Evolutionary conservation across 1,284 basidiomycete genomes (phyloP).

Genomic region (Ustilago shanxiensis): DNA sequence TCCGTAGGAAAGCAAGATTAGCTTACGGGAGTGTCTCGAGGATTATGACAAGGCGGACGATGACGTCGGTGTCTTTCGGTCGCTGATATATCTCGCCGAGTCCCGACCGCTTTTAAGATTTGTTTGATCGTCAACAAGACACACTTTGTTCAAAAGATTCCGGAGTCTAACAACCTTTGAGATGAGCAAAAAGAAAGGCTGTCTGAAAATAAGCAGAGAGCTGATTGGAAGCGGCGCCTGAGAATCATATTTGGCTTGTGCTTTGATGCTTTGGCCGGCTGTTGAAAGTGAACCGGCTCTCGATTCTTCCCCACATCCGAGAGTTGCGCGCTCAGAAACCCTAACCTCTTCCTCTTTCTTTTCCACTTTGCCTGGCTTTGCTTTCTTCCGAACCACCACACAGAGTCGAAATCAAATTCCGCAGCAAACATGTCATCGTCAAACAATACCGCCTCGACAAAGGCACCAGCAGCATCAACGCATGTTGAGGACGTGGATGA

Average conservation of each 20-base stretch:
- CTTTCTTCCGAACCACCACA: background rate
- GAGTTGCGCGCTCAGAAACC: background rate
- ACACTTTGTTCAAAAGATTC: background rate
- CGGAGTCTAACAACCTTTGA: background rate
- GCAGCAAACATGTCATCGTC: slow-evolving; percentile 19
- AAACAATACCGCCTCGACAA: slow-evolving; percentile 17
- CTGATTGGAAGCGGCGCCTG: slow-evolving; percentile 13
- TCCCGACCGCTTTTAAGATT: background rate
- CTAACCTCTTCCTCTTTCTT: background rate
- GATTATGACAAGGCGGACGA: background rate
- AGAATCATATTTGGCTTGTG: too few species aligned
- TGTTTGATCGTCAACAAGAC: background rate
- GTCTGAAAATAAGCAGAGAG: slow-evolving; percentile 8
- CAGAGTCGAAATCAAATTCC: background rate
- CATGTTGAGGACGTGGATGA: slow-evolving; percentile 58
- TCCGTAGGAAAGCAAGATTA: too few species aligned
- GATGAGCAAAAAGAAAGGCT: background rate
- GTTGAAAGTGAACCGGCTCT: slow-evolving; percentile 39
- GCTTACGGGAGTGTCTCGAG: too few species aligned
- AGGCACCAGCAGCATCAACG: slow-evolving; percentile 23
- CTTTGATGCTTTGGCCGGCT: slow-evolving; percentile 16
- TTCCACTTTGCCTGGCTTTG: background rate
- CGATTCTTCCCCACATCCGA: slow-evolving; percentile 2
- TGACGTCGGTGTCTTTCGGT: background rate
- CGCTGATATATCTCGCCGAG: slow-evolving; percentile 14